Evolutionary conservation across 2,329 filamentous ascomycete species (phyloP), one percentile per base, ranked within the genome.

Genomic region (Hymenoscyphus fraxineus): DNA sequence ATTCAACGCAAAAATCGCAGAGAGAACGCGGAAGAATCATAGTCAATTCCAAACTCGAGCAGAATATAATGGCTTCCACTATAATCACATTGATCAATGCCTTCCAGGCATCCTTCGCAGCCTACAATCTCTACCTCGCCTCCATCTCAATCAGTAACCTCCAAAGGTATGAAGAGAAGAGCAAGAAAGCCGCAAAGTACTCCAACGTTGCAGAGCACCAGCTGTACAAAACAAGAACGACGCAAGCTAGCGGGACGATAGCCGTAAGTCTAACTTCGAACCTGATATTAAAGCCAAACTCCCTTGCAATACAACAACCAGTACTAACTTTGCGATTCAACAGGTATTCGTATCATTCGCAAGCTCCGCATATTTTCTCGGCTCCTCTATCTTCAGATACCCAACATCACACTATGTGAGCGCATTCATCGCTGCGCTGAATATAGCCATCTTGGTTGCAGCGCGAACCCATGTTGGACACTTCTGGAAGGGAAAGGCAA

Each of bases 131-230:
- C 55, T 76, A 76, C 62, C 74, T 79, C 16, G 78, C 78, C 61
- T 78, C 76, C 65, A 70, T 76, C 57, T 76, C 80, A 56, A 79
- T 81, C 68, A 75, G 70, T 44, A 80, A 80, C 64, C 76, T 82
- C 4, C 75, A 73, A 39, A 76, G 76, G 60, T 82, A 82, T 69
- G 80, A 82, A 69, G 73, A 77, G n/a, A 76, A 76, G 32, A 73
- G 74, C 55, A 74, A 81, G 69, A 80, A 79, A 67, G 75, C 78
- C 16, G 80, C 80, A 9, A 76, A 80, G 66, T 77, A 78, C 72
- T 81, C 79, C 2, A 75, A 76, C 38, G 76, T 76, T 47, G 80
- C 78, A 7, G 78, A 73, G 44, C 67, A 73, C 6, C 77, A 82
- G 68, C 72, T 82, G 27, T 72, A 77, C 68, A 77, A 77, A 69